Evolutionary conservation across 805 yeast genomes (phyloP).

Genomic region (Saccharomyces jurei): DNA sequence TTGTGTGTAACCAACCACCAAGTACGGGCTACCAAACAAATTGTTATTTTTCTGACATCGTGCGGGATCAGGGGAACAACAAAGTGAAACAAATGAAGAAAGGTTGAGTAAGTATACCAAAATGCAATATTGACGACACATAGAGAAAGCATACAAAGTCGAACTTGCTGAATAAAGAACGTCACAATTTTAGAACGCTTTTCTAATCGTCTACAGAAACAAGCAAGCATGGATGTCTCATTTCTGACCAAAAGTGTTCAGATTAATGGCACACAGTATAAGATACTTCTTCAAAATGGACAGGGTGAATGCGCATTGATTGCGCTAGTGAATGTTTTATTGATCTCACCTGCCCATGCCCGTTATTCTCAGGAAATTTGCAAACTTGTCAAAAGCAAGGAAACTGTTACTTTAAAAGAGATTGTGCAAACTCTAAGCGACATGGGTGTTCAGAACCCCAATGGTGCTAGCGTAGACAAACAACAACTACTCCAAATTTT

Average conservation of each 20-base stretch:
- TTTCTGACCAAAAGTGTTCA: slow-evolving; percentile 19
- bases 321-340: slow-evolving; percentile 63
- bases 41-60: neutral
- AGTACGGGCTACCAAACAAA: neutral
- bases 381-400: slow-evolving; percentile 25
- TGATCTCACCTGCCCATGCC: slow-evolving; percentile 37
- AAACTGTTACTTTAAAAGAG: slow-evolving; percentile 31
- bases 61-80: neutral
- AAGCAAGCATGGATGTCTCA: slow-evolving; percentile 9
- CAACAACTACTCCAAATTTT: slow-evolving; percentile 43
- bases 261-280: slow-evolving; percentile 33
- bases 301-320: slow-evolving; percentile 80
- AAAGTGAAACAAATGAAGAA: neutral
- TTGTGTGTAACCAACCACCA: neutral
- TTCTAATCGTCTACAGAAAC: neutral
- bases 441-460: slow-evolving; percentile 31
- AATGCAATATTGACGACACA: neutral
- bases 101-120: neutral
- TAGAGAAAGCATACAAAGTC: neutral
- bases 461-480: slow-evolving; percentile 27
- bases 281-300: slow-evolving; percentile 62
- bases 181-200: neutral
- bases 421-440: slow-evolving; percentile 47
- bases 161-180: neutral
- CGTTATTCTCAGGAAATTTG: slow-evolving; percentile 17